phyloP scores from a whole-genome alignment of 371 early-diverging fungal species.

The Rhizopus arrhizus region DNA sequence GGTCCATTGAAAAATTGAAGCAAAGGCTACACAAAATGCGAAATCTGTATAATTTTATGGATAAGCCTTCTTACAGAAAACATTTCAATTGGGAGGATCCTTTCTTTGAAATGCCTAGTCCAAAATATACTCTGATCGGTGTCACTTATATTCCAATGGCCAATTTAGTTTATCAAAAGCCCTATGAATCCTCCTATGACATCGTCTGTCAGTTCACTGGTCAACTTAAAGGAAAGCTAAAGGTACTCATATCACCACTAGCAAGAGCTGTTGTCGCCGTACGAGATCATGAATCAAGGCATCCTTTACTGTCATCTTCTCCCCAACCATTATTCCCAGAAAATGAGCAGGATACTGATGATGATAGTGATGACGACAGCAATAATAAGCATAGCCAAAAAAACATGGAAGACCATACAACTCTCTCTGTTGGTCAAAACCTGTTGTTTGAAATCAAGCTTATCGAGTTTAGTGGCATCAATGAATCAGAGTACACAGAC shows the following conservation, averaged over 20 bases:
- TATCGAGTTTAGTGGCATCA: slow-evolving; percentile 67
- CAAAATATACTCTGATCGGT: slow-evolving; percentile 69
- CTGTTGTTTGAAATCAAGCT: slow-evolving; percentile 76
- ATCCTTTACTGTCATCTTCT: neutral
- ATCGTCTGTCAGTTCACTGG: slow-evolving; percentile 66
- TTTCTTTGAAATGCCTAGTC: slow-evolving; percentile 70
- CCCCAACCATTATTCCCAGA: slow-evolving; percentile 16
- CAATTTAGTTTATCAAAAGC: slow-evolving; percentile 52
- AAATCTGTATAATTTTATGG: slow-evolving; percentile 73
- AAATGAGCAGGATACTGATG: slow-evolving; percentile 12
- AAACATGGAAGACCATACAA: slow-evolving; percentile 10
- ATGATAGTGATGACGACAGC: slow-evolving; percentile 13
- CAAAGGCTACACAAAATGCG: slow-evolving; percentile 77
- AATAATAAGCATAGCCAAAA: neutral
- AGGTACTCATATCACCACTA: slow-evolving; percentile 54
- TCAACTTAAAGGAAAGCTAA: slow-evolving; percentile 50
- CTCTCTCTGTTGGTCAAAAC: slow-evolving; percentile 51
- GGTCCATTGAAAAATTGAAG: slow-evolving; percentile 75
- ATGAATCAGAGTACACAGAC: slow-evolving; percentile 70
- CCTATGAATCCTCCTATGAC: slow-evolving; percentile 52
- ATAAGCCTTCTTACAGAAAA: slow-evolving; percentile 69
- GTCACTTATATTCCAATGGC: slow-evolving; percentile 55
- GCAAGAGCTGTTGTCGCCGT: slow-evolving; percentile 32
- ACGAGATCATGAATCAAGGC: neutral
- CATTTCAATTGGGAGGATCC: slow-evolving; percentile 81